These are phyloP conservation scores for Aspergillus haitiensis DNA, from an alignment of 495 filamentous ascomycete species.

Conservation along the genomic window DNA sequence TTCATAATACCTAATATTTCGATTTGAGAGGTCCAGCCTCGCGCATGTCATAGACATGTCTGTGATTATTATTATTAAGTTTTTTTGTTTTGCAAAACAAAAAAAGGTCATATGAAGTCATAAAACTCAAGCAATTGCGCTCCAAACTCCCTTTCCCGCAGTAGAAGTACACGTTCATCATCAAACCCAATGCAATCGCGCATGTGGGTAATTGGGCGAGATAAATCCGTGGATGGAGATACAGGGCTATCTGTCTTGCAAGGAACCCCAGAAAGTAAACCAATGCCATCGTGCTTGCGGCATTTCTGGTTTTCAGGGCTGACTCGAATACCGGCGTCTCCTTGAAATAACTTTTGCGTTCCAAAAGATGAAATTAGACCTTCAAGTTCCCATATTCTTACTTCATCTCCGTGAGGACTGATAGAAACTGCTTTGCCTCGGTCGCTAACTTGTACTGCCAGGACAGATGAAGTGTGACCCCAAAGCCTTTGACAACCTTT, in stretches of 20 bases:
- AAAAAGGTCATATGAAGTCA: slow-evolving; percentile 70
- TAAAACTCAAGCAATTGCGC: slow-evolving; percentile 80
- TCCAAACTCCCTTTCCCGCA: slow-evolving; percentile 68
- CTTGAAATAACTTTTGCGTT: slow-evolving; percentile 36
- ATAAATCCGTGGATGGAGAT: not conserved
- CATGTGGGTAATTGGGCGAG: slow-evolving; percentile 23
- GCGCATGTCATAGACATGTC: not conserved
- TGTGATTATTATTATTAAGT: not conserved
- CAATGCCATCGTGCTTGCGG: slow-evolving; percentile 13
- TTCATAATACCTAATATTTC: not conserved
- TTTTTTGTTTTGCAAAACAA: too few relatives aligned
- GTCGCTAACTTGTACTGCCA: slow-evolving; percentile 79
- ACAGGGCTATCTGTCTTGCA: slow-evolving; percentile 3
- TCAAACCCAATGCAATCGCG: slow-evolving; percentile 84
- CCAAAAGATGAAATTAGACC: slow-evolving; percentile 56
- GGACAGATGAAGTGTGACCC: slow-evolving; percentile 93
- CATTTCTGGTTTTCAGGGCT: slow-evolving; percentile 36
- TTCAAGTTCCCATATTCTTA: slow-evolving; percentile 94
- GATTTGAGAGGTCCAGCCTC: not conserved
- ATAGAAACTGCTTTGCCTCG: slow-evolving; percentile 91
- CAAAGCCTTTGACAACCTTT: slow-evolving; percentile 76
- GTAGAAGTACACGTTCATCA: slow-evolving; percentile 86
- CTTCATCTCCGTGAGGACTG: slow-evolving; percentile 75
- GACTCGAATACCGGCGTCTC: slow-evolving; percentile 58
- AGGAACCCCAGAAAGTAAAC: slow-evolving; percentile 24